Evolutionary conservation across 352 stramenopile species (phyloP).

Genomic region (Pythium phragmiticola): DNA sequence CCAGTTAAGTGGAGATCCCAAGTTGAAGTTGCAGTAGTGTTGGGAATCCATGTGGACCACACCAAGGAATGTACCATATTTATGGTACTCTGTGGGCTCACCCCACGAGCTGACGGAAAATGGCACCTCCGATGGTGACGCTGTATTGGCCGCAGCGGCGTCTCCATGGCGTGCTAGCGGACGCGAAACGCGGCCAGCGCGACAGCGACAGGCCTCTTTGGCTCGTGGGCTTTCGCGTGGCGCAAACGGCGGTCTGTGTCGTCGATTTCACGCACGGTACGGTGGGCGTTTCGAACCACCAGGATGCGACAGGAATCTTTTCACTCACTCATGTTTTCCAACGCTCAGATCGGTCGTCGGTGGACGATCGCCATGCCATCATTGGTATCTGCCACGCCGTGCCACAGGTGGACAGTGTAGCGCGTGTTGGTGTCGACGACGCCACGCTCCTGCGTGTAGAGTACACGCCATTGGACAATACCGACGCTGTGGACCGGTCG

Average conservation of each 20-base stretch:
- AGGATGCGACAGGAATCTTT: background rate
- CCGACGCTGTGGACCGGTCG: background rate
- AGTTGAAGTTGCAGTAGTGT: background rate
- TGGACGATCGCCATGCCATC: background rate
- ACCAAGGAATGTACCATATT: background rate
- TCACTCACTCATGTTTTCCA: background rate
- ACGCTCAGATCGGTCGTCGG: background rate
- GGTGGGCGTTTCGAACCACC: background rate
- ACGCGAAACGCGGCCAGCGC: background rate
- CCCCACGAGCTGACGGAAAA: background rate
- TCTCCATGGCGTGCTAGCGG: conserved; percentile 1
- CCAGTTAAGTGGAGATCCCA: background rate
- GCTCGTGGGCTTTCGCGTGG: conserved; percentile 3
- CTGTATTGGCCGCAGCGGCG: conserved; percentile 45
- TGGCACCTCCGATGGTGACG: conserved; percentile 7
- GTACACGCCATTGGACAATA: background rate
- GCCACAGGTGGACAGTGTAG: background rate
- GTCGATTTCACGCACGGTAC: conserved; percentile 17
- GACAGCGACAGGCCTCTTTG: background rate
- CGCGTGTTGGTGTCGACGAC: background rate
- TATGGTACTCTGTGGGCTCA: background rate
- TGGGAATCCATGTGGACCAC: background rate
- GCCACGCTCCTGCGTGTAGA: conserved; percentile 1
- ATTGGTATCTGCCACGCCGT: background rate
- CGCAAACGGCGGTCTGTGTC: conserved; percentile 5